A percentile compares a stretch with the other conserved stretches of the same genome.
phyloP scores from a whole-genome alignment of 208 protist genomes.

The Trypanosoma lewisi region DNA sequence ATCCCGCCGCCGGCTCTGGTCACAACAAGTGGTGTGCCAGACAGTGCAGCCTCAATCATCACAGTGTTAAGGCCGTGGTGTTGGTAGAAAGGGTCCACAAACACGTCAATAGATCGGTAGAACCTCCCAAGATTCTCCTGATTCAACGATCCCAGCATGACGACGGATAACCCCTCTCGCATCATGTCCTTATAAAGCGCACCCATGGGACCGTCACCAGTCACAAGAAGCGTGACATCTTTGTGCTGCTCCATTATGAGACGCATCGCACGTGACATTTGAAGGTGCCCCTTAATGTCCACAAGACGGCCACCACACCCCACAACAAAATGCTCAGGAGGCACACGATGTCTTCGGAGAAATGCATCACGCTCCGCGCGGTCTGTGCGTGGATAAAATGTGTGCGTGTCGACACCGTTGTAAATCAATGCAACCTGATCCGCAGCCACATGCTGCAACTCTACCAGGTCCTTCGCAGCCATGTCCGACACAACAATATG shows the following conservation, averaged over 20 bases:
- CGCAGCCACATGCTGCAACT: conserved; percentile 20
- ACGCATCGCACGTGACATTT: conserved; percentile 26
- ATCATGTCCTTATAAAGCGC: conserved; percentile 11
- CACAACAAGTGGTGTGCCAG: conserved; percentile 27
- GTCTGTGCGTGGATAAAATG: conserved; percentile 18
- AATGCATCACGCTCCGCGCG: conserved; percentile 3
- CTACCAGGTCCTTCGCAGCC: conserved; percentile 9
- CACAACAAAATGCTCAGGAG: conserved; percentile 25
- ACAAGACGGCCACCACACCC: conserved; percentile 35
- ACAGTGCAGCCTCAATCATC: conserved; percentile 35
- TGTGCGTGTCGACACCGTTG: conserved; percentile 31
- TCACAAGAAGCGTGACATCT: conserved; percentile 30
- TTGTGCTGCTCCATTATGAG: conserved; percentile 14
- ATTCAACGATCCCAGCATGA: conserved; percentile 28
- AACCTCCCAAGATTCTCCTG: conserved; percentile 25
- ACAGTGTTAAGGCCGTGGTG: conserved; percentile 41
- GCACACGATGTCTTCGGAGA: conserved; percentile 3
- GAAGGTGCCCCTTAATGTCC: conserved; percentile 32
- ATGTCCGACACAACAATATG: conserved; percentile 37
- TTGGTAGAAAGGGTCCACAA: conserved; percentile 40
- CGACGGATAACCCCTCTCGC: conserved; percentile 16
- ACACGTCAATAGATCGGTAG: conserved; percentile 35
- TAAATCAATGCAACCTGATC: conserved; percentile 25
- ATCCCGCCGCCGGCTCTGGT: conserved; percentile 16
- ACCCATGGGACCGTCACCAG: conserved; percentile 18